Evolutionary conservation across 371 early-diverging fungal species (phyloP), one percentile per base, ranked within the genome.

Genomic region (Mortierella sp.): DNA sequence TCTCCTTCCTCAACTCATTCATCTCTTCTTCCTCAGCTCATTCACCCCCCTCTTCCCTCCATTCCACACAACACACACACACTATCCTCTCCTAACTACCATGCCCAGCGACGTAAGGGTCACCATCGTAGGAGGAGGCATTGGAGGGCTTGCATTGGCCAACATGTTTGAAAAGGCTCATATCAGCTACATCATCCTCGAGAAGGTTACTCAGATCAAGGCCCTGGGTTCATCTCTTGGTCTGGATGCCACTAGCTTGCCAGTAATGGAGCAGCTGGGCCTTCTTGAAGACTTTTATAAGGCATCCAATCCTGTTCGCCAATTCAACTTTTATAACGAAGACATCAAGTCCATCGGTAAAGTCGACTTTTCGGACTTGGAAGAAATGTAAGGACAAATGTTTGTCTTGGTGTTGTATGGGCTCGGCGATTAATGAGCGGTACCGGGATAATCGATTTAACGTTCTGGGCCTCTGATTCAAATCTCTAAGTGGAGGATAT

Each of bases 281-380:
- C 37, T 78, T 24, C 66, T 73, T 0, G 58, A 72, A 9, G 78
- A 78, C 57, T 78, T 78, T 62, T 66, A 69, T n/a, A 35, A 58
- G 30, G 73, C 66, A 11, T 72, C 73, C 10, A 78, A 73, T 16
- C 66, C 78, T 39, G 78, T 78, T 22, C 73, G 78, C 0, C 73
- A 73, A 10, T 78, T 78, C 69, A 78, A 78, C 66, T 77, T 77
- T 64, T 72, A 64, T 57, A 64, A 72, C 64, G 77, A 77, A 4
- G 47, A 18, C 0, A 22, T 68, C 22, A 63, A 72, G 16, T 32
- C 64, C 11, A 71, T 67, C 18, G 77, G 77, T 24, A 54, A 37
- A 30, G 58, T 77, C 3, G 77, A 77, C 57, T 77, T 77, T 72
- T 71, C 77, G 32, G 66, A 67, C 24, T 59, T 77, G 51, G 58